A percentile compares a stretch with the other conserved stretches of the same genome.
These are phyloP conservation scores for Botrytis pseudocinerea DNA, from an alignment of 2,329 filamentous ascomycete species.

Conservation along the genomic window DNA sequence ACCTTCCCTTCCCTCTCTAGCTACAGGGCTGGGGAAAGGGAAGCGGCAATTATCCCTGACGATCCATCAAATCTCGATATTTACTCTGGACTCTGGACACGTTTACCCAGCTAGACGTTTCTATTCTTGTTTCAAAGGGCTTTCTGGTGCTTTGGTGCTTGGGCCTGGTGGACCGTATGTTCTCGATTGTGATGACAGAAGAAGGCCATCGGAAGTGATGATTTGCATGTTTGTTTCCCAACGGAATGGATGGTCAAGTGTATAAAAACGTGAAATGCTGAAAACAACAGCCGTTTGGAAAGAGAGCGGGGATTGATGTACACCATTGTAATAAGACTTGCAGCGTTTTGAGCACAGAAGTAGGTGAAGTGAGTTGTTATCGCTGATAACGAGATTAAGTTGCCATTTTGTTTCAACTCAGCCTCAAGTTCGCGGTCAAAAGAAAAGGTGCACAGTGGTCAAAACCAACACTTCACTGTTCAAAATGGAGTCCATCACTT, in stretches of 20 bases:
- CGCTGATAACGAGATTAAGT: neutral
- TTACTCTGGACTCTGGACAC: neutral
- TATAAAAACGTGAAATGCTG: neutral
- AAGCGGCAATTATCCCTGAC: constrained; percentile 5
- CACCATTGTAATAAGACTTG: neutral
- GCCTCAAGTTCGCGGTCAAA: neutral
- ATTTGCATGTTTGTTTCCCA: neutral
- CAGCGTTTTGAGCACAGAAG: too few relatives aligned
- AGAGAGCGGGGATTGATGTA: neutral
- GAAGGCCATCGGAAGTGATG: neutral
- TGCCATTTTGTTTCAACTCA: neutral
- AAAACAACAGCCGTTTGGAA: neutral
- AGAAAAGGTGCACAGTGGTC: neutral
- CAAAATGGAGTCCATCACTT: neutral
- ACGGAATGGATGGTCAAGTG: neutral
- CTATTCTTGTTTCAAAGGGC: neutral
- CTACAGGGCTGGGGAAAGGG: neutral
- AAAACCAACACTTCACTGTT: neutral
- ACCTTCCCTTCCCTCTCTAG: neutral
- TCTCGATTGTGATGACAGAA: neutral
- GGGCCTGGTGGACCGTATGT: neutral
- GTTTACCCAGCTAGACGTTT: neutral
- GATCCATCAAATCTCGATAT: neutral
- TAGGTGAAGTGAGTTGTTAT: neutral
- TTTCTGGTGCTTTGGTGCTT: neutral